phyloP scores from a whole-genome alignment of 2,329 filamentous ascomycete genomes.

The Sarocladium strictum region DNA sequence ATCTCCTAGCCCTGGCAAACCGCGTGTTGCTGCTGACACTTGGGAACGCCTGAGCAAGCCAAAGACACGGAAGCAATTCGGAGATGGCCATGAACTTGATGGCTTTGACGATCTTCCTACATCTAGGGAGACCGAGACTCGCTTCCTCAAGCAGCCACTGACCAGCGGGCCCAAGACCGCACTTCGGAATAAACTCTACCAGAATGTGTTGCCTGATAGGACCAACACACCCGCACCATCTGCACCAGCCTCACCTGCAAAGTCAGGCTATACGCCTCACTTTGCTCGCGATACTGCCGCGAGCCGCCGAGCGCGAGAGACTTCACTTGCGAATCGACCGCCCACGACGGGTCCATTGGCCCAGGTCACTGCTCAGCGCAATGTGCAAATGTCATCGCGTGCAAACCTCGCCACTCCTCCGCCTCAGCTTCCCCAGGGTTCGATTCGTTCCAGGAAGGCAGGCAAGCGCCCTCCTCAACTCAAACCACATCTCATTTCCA shows the following conservation, averaged over 20 bases:
- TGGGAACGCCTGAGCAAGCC: constrained; percentile 71
- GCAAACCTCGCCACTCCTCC: constrained; percentile 38
- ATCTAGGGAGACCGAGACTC: constrained; percentile 73
- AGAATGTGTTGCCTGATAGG: constrained; percentile 47
- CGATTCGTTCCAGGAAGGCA: constrained; percentile 48
- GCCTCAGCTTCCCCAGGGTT: constrained; percentile 29
- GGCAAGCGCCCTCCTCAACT: constrained; percentile 54
- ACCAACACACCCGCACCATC: constrained; percentile 46
- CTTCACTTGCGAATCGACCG: constrained; percentile 53
- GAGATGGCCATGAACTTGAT: constrained; percentile 88
- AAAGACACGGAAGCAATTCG: constrained; percentile 54
- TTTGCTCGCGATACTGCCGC: constrained; percentile 62
- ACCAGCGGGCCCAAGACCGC: constrained; percentile 61
- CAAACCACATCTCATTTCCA: constrained; percentile 86
- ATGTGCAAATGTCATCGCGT: constrained; percentile 46
- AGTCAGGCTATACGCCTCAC: constrained; percentile 48
- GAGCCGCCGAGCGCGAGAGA: constrained; percentile 59
- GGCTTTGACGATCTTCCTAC: constrained; percentile 93
- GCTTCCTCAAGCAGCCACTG: constrained; percentile 74
- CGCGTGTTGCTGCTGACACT: constrained; percentile 38
- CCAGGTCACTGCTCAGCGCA: constrained; percentile 49
- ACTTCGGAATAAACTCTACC: constrained; percentile 50
- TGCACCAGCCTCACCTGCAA: constrained; percentile 52
- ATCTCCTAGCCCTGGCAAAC: constrained; percentile 51
- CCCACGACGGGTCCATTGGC: constrained; percentile 48